Percentiles rank a stretch among this genome's conserved stretches.
phyloP scores from a whole-genome alignment of 2,329 filamentous ascomycete species.

The Hypoxylon sp. region DNA sequence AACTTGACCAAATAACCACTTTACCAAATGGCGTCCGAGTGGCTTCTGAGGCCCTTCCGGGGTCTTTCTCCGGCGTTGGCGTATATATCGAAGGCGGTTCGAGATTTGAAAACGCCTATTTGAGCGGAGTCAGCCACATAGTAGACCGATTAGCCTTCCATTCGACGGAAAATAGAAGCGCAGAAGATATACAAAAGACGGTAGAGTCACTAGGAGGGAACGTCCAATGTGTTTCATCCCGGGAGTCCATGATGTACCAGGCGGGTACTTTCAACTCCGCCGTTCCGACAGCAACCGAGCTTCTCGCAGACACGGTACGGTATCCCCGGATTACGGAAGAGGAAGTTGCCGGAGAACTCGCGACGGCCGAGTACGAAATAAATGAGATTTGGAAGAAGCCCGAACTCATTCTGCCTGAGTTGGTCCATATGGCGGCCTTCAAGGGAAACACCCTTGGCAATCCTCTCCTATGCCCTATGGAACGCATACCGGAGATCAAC shows the following conservation, averaged over 20 bases:
- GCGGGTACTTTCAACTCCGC: constrained; percentile 96
- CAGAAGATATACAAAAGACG: constrained; percentile 88
- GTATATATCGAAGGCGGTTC: constrained; percentile 97
- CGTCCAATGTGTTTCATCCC: constrained; percentile 94
- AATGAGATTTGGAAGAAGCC: constrained; percentile 98
- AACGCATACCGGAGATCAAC: constrained; percentile 82
- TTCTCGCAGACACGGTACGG: constrained; percentile 94
- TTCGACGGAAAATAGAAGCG: constrained; percentile 78
- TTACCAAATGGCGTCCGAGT: constrained; percentile 94
- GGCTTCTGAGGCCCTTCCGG: constrained; percentile 93
- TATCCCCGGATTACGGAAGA: constrained; percentile 86
- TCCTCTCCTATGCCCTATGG: constrained; percentile 89
- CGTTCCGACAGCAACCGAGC: constrained; percentile 83
- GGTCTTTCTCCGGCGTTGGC: constrained; percentile 93
- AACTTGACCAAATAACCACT: constrained; percentile 89
- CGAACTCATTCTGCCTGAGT: constrained; percentile 92
- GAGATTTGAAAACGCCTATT: constrained; percentile 86
- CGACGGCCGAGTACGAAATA: constrained; percentile 95
- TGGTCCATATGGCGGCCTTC: constrained; percentile 95
- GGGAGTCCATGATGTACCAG: constrained; percentile 99
- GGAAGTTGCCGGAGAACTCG: constrained; percentile 88
- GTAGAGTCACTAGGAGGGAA: constrained; percentile 93
- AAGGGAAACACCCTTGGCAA: constrained; percentile 97
- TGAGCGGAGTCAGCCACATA: constrained; percentile 94
- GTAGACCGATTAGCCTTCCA: constrained; percentile 98